A percentile compares a stretch with the other conserved stretches of the same genome.
Evolutionary conservation across 2,329 filamentous ascomycete species (phyloP).

Genomic region (Polychaeton citri): DNA sequence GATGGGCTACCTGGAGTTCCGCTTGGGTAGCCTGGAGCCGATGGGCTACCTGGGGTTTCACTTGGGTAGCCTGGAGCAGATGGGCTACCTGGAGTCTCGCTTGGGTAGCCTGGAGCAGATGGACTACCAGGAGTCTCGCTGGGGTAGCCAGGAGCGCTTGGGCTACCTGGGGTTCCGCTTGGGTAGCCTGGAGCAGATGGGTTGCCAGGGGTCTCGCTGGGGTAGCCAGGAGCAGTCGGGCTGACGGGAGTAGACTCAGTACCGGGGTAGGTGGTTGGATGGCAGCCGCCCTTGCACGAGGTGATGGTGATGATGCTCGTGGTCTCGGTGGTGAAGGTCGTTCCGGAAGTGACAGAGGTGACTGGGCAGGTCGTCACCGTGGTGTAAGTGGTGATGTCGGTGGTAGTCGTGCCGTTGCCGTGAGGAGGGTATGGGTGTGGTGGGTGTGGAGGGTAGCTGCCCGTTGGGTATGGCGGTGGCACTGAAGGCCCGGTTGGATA

Average conservation of each 20-base stretch:
- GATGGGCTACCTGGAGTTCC: slow-evolving; percentile 18
- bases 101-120: too few relatives aligned
- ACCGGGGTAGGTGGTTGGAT: slow-evolving; percentile 3
- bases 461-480: neutral
- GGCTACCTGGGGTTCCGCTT: slow-evolving; percentile 15
- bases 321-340: slow-evolving; percentile 21
- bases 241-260: neutral
- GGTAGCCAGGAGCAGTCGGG: too few relatives aligned
- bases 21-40: slow-evolving; percentile 5
- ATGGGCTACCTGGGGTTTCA: neutral
- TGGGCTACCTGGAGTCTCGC: too few relatives aligned
- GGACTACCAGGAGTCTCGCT: too few relatives aligned
- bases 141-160: too few relatives aligned
- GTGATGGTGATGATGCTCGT: slow-evolving; percentile 26
- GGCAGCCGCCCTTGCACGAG: slow-evolving; percentile 24
- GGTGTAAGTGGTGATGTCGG: slow-evolving; percentile 17
- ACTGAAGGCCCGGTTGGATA: neutral
- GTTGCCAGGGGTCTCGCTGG: neutral
- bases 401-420: slow-evolving; percentile 3
- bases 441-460: neutral
- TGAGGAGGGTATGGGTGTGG: neutral
- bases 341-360: slow-evolving; percentile 3
- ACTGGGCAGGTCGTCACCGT: slow-evolving; percentile 21
- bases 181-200: slow-evolving; percentile 3
- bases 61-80: too few relatives aligned